Base-by-base conservation (phyloP, 73 alveolate genomes). In the Tetrahymena elliotti region DNA sequence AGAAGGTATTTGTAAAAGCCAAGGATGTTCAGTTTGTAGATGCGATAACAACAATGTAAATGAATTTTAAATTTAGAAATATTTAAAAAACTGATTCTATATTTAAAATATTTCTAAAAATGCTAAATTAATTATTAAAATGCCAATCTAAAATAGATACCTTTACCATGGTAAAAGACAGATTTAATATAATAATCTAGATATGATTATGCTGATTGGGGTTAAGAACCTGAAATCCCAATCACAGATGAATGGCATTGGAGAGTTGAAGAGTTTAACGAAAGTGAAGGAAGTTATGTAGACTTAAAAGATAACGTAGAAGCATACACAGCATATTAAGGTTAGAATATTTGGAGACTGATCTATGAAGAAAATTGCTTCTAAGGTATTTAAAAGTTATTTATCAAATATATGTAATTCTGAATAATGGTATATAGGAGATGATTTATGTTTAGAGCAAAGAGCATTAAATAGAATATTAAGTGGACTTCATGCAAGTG, bases 301-400 rank as follows among this genome's bases (percentile, higher is more conserved):
- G 95, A 98, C 94, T 96, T 98, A 83, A 95, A 96, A 84, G 93
- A 98, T 95, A 98, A 98, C 95, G 97, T 98, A 27, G 99, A 98
- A 93, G 97, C 99, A 4, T 97, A 95, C 96, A 98, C 99, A 33
- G 99, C 99, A 12, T 98, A 96, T 95, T 93, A 97, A 38, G 99
- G 99, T 15, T 94, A 96, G 93, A 99, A 98, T 95, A 97, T 98
- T 34, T 98, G 99, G 99, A 97, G 96, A 53, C 98, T 99, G 16
- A 98, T 98, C 82, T 98, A 98, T 93, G 95, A 96, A 68, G 99
- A 98, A 92, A 98, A 98, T 96, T 98, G 99, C 93, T 97, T 97
- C 95, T 47, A 97, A 34, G 98, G 96, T 47, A 95, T 83, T 94
- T 27, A 95, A 82, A 37, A n/a, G 0, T 68, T 16, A 16, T 9